A percentile compares a stretch with the other conserved stretches of the same genome.
Conservation (phyloP, 1,139 yeast species). For the Protomyces macrosporus region DNA sequence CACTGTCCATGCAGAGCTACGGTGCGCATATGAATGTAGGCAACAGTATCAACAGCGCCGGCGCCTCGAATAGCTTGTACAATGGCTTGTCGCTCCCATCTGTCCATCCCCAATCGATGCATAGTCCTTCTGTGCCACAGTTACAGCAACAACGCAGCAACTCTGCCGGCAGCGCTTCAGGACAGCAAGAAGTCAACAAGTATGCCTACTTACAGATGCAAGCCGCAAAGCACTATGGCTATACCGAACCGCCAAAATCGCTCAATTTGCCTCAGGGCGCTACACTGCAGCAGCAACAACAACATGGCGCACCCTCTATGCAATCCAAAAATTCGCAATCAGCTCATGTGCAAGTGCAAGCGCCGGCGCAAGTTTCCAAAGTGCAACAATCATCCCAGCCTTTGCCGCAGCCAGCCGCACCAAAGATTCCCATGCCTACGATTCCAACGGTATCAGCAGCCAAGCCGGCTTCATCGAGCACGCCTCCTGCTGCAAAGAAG, state of each 20-base stretch:
- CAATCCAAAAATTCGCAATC: too few relatives aligned
- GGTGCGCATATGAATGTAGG: neutral
- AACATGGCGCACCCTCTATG: neutral
- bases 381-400: neutral
- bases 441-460: neutral
- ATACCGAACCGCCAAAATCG: neutral
- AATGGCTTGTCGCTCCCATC: neutral
- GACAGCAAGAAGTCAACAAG: neutral
- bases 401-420: neutral
- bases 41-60: neutral
- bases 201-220: neutral
- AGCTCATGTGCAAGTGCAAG: neutral
- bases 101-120: neutral
- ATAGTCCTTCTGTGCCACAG: neutral
- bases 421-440: neutral
- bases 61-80: neutral
- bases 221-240: neutral
- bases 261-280: neutral
- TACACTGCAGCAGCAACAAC: neutral
- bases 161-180: neutral
- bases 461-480: neutral
- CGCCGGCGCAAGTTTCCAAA: neutral
- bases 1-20: neutral
- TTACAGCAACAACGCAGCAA: neutral
- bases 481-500: conserved; percentile 13